Conservation (phyloP, 2,329 filamentous ascomycete genomes). For the Aaosphaeria pasadenensis region DNA sequence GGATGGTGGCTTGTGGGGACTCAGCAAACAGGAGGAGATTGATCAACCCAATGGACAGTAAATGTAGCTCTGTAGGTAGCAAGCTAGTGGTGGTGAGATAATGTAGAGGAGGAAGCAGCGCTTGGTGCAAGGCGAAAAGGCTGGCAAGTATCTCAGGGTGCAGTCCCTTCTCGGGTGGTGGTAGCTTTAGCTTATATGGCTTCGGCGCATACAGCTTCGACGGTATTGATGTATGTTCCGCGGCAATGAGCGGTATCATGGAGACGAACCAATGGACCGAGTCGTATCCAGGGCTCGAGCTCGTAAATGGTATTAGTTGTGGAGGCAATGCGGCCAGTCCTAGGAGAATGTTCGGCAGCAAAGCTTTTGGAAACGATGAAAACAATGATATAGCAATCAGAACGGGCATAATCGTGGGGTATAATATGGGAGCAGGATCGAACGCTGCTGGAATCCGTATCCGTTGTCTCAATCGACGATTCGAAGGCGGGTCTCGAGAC, state of each 20-base stretch:
- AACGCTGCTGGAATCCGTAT: slow-evolving; percentile 72
- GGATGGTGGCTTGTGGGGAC: slow-evolving; percentile 53
- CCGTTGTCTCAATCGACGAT: slow-evolving; percentile 37
- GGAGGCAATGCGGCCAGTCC: slow-evolving; percentile 74
- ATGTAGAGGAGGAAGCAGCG: slow-evolving; percentile 68
- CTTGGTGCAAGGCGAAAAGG: slow-evolving; percentile 81
- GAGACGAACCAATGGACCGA: slow-evolving; percentile 77
- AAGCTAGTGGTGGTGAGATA: slow-evolving; percentile 87
- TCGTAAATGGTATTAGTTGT: slow-evolving; percentile 65
- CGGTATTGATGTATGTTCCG: slow-evolving; percentile 43
- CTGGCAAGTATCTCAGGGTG: slow-evolving; percentile 59
- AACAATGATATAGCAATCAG: slow-evolving; percentile 74
- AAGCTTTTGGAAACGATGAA: slow-evolving; percentile 55
- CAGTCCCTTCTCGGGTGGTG: slow-evolving; percentile 34
- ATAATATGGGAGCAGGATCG: slow-evolving; percentile 87
- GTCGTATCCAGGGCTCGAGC: slow-evolving; percentile 57
- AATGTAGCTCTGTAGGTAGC: slow-evolving; percentile 79
- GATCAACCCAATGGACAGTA: slow-evolving; percentile 79
- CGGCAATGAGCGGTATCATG: slow-evolving; percentile 62
- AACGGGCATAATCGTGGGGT: slow-evolving; percentile 73
- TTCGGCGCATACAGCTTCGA: slow-evolving; percentile 29
- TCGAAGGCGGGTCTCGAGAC: slow-evolving; percentile 18
- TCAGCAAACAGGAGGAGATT: slow-evolving; percentile 74
- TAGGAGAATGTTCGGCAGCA: slow-evolving; percentile 80
- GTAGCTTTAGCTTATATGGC: slow-evolving; percentile 34